Base-by-base conservation (phyloP, 2,329 filamentous ascomycete genomes). In the Teratosphaeria zuluensis region DNA sequence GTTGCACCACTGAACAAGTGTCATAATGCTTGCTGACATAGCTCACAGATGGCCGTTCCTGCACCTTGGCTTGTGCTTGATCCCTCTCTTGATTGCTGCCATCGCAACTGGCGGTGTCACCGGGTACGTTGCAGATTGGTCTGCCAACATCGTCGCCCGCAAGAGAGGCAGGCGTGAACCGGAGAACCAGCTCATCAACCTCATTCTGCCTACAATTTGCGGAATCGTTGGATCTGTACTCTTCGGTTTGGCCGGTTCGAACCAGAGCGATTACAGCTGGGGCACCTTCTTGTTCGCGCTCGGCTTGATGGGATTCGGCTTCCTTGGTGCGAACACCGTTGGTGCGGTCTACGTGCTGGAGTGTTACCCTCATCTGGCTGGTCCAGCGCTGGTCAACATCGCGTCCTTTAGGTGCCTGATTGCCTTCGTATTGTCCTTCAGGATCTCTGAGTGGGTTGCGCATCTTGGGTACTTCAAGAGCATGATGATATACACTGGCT, bases 311-410 rank as follows among this genome's bases (percentile, higher is more conserved):
- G 63, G 65, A 2, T 68, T 70, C 53, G 66, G 68, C 11, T 70
- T 69, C 59, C 62, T 70, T 1, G 64, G 65, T 9, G 65, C 66
- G 4, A 70, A 69, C 42, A 70, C 68, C 6, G 64, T 70, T 42
- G 64, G 66, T 12, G 64, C 67, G 2, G 68, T 70, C n/a, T 70
- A 69, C 54, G 65, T 70, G 11, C 61, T 70, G 1, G 68, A 70
- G 57, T 65, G 62, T 60, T 70, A 70, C 56, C 68, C 68, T 19
- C 67, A 70, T 53, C 62, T 69, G 57, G 68, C 68, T 7, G 68
- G 68, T 8, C 68, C 68, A 4, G 64, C 66, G 7, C 60, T 70
- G 6, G 68, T 70, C 59, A 70, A 70, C 57, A 67, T 70, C 51
- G 66, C 68, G 11, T 66, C 62, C 19, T 70, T 69, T 60, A 58